phyloP scores from a whole-genome alignment of 2,329 filamentous ascomycete species.

The Aspergillus chevalieri region DNA sequence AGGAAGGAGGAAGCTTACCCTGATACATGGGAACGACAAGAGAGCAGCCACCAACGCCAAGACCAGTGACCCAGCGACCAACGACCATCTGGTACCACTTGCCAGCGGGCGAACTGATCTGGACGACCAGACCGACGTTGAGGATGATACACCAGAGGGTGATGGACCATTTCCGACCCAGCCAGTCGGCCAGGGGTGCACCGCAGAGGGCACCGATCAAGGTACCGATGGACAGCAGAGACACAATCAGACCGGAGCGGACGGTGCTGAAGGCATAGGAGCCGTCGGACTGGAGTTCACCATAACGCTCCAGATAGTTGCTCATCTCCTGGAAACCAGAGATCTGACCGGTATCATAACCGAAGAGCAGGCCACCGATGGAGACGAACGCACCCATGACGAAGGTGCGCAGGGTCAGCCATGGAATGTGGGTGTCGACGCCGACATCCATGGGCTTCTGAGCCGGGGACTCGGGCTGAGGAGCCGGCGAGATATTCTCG shows the following conservation, averaged over 20 bases:
- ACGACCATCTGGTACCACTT: constrained; percentile 40
- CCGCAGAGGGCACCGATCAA: constrained; percentile 36
- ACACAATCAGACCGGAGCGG: constrained; percentile 39
- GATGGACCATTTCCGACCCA: constrained; percentile 41
- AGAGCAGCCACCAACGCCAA: constrained; percentile 41
- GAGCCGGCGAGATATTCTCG: constrained; percentile 25
- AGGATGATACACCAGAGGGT: constrained; percentile 36
- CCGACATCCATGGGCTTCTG: constrained; percentile 18
- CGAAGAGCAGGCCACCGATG: constrained; percentile 43
- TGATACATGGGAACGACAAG: constrained; percentile 44
- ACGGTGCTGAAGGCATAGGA: constrained; percentile 33
- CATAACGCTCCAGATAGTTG: constrained; percentile 37
- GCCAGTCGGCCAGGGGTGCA: constrained; percentile 36
- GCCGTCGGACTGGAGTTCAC: constrained; percentile 25
- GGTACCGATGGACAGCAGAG: constrained; percentile 39
- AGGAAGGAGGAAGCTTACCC: constrained; percentile 38
- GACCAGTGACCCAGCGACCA: constrained; percentile 39
- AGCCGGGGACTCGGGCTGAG: constrained; percentile 19
- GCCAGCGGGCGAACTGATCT: constrained; percentile 33
- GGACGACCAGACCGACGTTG: constrained; percentile 37
- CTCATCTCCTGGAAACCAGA: constrained; percentile 39
- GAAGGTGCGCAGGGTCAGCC: constrained; percentile 32
- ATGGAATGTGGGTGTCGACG: constrained; percentile 27
- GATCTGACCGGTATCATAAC: constrained; percentile 43
- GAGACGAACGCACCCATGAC: constrained; percentile 41